phyloP scores from a whole-genome alignment of 202 grass and related monocot species.

The Zoysia matrella region DNA sequence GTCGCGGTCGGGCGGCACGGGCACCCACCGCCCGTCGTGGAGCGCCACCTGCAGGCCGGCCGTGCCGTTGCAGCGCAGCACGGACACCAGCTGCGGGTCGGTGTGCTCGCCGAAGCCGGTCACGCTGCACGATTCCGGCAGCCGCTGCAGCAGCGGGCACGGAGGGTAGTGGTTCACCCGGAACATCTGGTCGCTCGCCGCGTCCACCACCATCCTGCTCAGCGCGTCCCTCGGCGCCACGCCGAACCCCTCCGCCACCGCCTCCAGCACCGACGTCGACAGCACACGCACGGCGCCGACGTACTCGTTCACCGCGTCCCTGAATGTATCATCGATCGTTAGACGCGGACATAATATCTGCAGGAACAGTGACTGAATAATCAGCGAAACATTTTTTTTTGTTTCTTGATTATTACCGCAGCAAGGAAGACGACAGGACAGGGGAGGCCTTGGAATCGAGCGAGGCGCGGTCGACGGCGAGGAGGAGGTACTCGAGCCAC shows the following conservation, averaged over 20 bases:
- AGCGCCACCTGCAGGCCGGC: conserved; percentile 75
- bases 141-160: conserved; percentile 53
- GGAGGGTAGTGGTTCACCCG: conserved; percentile 91
- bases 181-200: conserved; percentile 69
- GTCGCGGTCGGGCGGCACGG: conserved; percentile 71
- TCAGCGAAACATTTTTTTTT: too few relatives aligned
- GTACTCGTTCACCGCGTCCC: conserved; percentile 61
- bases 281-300: conserved; percentile 48
- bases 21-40: conserved; percentile 61
- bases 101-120: conserved; percentile 35
- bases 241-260: conserved; percentile 77
- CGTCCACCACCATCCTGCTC: conserved; percentile 49
- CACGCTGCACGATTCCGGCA: conserved; percentile 50
- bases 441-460: neutral
- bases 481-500: conserved; percentile 96
- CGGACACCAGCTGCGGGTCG: neutral
- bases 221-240: conserved; percentile 54
- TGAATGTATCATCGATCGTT: conserved; percentile 1
- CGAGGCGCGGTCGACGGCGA: conserved; percentile 31
- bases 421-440: conserved; percentile 37
- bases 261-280: conserved; percentile 58
- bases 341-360: too few relatives aligned
- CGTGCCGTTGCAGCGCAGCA: conserved; percentile 74
- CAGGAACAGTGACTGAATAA: too few relatives aligned
- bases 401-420: conserved; percentile 34